Evolutionary conservation across 345 rosid genomes (phyloP), one percentile per base, ranked within the genome.

Genomic region (Brassica cretica): DNA sequence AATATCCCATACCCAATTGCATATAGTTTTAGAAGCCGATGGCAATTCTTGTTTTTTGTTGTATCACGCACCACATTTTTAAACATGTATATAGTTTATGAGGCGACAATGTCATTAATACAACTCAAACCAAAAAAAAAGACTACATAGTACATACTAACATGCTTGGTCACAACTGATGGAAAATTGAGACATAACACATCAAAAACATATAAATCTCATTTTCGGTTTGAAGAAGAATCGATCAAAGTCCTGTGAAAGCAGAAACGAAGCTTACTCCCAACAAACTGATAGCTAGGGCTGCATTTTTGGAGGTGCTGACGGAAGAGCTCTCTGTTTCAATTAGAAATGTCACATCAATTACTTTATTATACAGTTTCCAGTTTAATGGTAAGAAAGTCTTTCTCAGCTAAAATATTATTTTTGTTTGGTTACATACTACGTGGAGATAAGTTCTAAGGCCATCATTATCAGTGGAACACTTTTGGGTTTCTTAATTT

Each of bases 301-400:
- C 68, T 75, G 41, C 68, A 14, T 37, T 63, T 53, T 14, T 51
- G 18, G 53, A 25, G 67, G 41, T 70, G 63, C 39, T 44, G 24
- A 2, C 30, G 9, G 75, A 74, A 3, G 49, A 66, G 73, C 60
- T 74, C 75, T 39, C 82, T 74, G 79, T 29, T 80, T 74, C 72
- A 74, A 18, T n/a, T 8, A 65, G 19, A 74, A 74, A 14, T 7
- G 19, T 53, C 74, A 44, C 62, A 44, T 46, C 11, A 32, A 16
- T 30, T 15, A 72, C 65, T 68, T 60, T 14, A 37, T 35, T 37
- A 39, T 35, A 53, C 35, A 25, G 9, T 15, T 35, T 39, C 32
- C 0, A 59, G 29, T 15, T 30, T 27, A 53, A 12, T 7, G 24
- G 24, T 21, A 35, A 35, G 8, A 19, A 32, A 58, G 33, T 64